These are phyloP conservation scores for Ceratobasidium sp. DNA, from an alignment of 1,284 basidiomycete species.

Conservation along the genomic window DNA sequence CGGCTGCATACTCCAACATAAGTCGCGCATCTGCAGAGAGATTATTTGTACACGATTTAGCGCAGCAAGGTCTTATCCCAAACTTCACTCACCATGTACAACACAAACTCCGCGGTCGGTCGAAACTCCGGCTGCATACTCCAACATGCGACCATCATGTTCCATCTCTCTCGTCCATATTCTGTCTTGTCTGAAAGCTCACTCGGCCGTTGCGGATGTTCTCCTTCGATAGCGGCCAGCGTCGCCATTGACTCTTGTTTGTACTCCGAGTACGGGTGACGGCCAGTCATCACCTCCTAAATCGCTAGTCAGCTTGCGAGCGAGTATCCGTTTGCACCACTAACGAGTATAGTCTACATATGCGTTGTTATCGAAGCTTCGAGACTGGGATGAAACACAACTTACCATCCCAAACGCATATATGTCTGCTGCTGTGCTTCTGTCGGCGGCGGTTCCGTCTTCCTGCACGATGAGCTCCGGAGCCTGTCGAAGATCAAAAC, in stretches of 20 bases:
- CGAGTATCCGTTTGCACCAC: neutral
- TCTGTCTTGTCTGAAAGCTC: neutral
- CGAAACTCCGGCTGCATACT: neutral
- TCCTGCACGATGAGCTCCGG: neutral
- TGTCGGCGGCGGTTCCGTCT: neutral
- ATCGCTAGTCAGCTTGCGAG: neutral
- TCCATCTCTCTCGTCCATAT: neutral
- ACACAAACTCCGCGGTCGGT: too few species aligned
- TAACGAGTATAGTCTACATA: neutral
- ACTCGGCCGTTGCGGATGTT: neutral
- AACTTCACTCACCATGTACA: too few species aligned
- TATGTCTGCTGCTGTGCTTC: neutral
- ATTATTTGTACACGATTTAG: too few species aligned
- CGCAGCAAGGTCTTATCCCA: too few species aligned
- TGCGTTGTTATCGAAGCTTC: neutral
- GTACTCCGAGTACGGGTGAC: neutral
- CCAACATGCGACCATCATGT: neutral
- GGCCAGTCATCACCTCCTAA: neutral
- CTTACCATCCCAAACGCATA: slow-evolving; percentile 17
- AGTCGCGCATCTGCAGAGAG: too few species aligned
- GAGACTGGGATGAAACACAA: neutral
- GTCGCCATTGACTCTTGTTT: neutral
- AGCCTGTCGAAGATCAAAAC: neutral
- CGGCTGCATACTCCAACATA: neutral
- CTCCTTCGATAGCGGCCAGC: neutral